Evolutionary conservation across 768 basidiomycete genomes (phyloP).

Genomic region (Russula griseocarnosa): DNA sequence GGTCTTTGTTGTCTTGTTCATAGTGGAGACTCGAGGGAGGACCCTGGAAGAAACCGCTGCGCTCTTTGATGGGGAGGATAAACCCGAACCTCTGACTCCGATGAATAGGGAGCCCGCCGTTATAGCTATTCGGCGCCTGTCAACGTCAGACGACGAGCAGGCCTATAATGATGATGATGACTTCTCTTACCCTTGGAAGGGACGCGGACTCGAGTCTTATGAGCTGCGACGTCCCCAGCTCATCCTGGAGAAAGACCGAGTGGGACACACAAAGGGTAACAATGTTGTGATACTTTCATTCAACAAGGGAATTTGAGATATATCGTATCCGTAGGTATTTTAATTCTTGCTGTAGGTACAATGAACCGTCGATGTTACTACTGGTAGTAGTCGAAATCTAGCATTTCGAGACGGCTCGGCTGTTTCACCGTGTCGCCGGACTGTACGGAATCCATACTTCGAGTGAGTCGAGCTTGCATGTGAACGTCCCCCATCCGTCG

Average conservation of each 20-base stretch:
- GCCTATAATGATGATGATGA: background rate
- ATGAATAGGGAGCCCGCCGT: slow-evolving; percentile 50
- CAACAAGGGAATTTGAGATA: background rate
- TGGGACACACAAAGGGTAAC: slow-evolving; percentile 1
- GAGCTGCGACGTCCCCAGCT: slow-evolving; percentile 10
- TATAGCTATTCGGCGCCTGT: slow-evolving; percentile 29
- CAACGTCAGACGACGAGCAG: background rate
- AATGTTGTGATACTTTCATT: background rate
- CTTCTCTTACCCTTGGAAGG: background rate
- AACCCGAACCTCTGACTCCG: slow-evolving; percentile 39
- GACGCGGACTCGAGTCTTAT: background rate
- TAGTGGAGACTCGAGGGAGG: slow-evolving; percentile 63
- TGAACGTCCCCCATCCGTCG: slow-evolving; percentile 65
- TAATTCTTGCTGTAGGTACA: background rate
- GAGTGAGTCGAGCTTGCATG: slow-evolving; percentile 51
- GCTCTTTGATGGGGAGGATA: slow-evolving; percentile 62
- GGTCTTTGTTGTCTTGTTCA: slow-evolving; percentile 48
- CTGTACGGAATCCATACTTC: slow-evolving; percentile 52
- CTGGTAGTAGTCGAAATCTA: background rate
- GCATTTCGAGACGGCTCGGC: background rate
- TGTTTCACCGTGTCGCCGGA: slow-evolving; percentile 4
- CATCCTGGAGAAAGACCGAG: slow-evolving; percentile 6
- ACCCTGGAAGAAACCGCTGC: slow-evolving; percentile 73
- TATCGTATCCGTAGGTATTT: background rate
- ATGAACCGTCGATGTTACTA: background rate